Percentiles rank a stretch among this genome's conserved stretches.
These are phyloP conservation scores for Euphorbia neoarborescens DNA, from an alignment of 441 rosid genomes.

Conservation along the genomic window DNA sequence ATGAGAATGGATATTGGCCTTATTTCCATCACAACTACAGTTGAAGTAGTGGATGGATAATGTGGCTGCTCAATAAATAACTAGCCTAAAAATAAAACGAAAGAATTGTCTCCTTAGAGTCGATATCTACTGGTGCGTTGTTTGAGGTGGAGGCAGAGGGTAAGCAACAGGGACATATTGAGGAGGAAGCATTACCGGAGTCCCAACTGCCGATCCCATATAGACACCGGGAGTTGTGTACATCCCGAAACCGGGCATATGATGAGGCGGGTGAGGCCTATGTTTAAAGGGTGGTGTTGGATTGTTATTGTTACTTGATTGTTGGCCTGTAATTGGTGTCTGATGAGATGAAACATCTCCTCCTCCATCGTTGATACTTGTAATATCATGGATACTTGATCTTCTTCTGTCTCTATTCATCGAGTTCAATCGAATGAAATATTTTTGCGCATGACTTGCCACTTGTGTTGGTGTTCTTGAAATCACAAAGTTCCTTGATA, in stretches of 20 bases:
- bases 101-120: not conserved
- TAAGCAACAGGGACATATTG: constrained; percentile 52
- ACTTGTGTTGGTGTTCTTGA: constrained; percentile 96
- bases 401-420: constrained; percentile 90
- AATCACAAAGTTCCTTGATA: constrained; percentile 83
- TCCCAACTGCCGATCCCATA: constrained; percentile 68
- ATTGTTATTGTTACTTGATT: constrained; percentile 29
- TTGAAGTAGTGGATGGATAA: not conserved
- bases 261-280: constrained; percentile 35
- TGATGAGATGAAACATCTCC: constrained; percentile 51
- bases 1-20: not conserved
- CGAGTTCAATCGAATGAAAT: constrained; percentile 77
- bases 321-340: constrained; percentile 80
- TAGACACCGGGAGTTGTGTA: constrained; percentile 59
- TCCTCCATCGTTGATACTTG: constrained; percentile 52
- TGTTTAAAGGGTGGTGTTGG: constrained; percentile 33
- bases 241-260: constrained; percentile 52
- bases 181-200: constrained; percentile 83
- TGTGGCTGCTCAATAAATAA: constrained; percentile 4
- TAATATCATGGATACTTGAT: constrained; percentile 92
- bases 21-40: not conserved
- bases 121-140: constrained; percentile 43
- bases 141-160: constrained; percentile 50
- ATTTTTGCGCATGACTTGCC: constrained; percentile 93
- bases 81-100: not conserved